Evolutionary conservation across 176 grass and related monocot species (phyloP), one percentile per base, ranked within the genome.

Genomic region (Carex parvula): DNA sequence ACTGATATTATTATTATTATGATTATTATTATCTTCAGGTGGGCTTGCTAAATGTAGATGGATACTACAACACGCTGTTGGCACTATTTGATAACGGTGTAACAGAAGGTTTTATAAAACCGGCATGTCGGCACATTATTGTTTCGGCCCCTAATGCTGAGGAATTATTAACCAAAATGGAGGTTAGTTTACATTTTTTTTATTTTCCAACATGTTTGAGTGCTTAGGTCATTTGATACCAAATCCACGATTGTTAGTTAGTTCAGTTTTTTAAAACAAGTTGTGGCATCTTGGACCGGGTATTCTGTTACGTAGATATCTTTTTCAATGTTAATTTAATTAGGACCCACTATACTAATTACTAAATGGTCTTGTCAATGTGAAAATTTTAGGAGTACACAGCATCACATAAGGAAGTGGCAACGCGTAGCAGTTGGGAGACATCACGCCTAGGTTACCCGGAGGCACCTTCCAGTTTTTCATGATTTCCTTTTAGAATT

Each of bases 11-110:
- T 84, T 79, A 30, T 82, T 66, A 83, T 84, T 9, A 29, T 29
- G 60, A 10, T 63, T 66, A 86, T 9, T 70, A 10, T 63, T 61
- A 86, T 44, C 13, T 63, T 79, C 85, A 98, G 95, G 91, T 98
- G 53, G 95, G 95, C 9, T 74, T 99, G 77, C 84, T 99, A 81
- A 99, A 99, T 81, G 89, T 99, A 54, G 96, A 99, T 20, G 96
- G 96, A n/a, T 99, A 99, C 80, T 99, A 99, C n/a, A 88, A 99
- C 84, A 90, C 91, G 8, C 54, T 99, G 53, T 91, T 99, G 33
- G 88, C 87, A 22, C 85, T 99, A 61, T 95, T 99, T n/a, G 96
- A 95, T 63, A 95, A 92, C 71, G 96, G 96, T 1, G 89, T 91
- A 3, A 1, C 74, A 5, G 96, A 95, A 90, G 96, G 96, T 37